These are phyloP conservation scores for Dalbergia cultrata DNA, from an alignment of 306 rosid species.

Conservation along the genomic window DNA sequence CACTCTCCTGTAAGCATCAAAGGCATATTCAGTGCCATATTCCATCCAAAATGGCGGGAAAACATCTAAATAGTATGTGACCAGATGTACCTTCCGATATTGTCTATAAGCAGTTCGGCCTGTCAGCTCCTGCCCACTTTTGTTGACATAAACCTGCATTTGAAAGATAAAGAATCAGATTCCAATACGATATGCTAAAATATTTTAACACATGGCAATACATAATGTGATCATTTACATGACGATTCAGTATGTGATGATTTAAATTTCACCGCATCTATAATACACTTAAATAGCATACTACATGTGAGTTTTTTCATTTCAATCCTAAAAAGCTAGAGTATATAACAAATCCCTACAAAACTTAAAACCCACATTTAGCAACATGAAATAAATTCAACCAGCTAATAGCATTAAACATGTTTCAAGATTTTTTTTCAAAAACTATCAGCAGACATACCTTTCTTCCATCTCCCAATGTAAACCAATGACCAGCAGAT, in stretches of 20 bases:
- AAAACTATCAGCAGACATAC: conserved; percentile 42
- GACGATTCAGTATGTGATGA: background rate
- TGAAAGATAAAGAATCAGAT: conserved; percentile 42
- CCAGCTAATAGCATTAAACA: conserved; percentile 31
- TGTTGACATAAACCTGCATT: conserved; percentile 78
- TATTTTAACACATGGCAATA: background rate
- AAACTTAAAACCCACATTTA: conserved; percentile 8
- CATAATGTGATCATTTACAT: background rate
- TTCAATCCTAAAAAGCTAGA: background rate
- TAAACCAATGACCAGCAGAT: conserved; percentile 90
- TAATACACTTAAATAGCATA: conserved; percentile 10
- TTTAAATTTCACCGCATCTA: conserved; percentile 20
- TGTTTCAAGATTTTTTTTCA: background rate
- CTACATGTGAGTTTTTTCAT: conserved; percentile 4
- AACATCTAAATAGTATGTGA: conserved; percentile 16
- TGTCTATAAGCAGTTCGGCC: conserved; percentile 72
- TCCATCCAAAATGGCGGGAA: conserved; percentile 6
- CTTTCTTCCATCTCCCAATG: conserved; percentile 79
- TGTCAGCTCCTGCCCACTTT: conserved; percentile 74
- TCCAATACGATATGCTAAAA: conserved; percentile 35
- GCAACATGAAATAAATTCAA: conserved; percentile 30
- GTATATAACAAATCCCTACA: background rate
- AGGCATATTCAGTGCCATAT: conserved; percentile 42
- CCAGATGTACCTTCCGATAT: conserved; percentile 66
- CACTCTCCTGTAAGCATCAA: conserved; percentile 70